Percentiles rank a stretch among this genome's conserved stretches.
phyloP scores from a whole-genome alignment of 2,329 filamentous ascomycete genomes.

The Drechslerella stenobrocha region DNA sequence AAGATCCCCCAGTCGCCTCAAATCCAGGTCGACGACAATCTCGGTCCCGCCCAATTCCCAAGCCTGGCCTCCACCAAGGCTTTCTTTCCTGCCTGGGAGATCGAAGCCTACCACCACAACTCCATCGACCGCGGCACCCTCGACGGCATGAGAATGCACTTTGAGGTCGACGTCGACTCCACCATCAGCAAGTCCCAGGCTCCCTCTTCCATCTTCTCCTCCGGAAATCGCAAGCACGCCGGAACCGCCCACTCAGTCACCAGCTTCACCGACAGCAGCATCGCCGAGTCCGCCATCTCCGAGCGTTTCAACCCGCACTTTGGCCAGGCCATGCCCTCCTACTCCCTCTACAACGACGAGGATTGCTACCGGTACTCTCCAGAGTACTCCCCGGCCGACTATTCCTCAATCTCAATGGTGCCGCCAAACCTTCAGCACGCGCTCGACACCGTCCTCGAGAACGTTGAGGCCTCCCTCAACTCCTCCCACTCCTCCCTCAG shows the following conservation, averaged over 20 bases:
- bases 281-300: constrained; percentile 36
- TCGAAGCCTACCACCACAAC: constrained; percentile 29
- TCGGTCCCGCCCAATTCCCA: constrained; percentile 18
- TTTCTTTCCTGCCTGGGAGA: constrained; percentile 44
- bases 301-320: constrained; percentile 34
- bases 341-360: constrained; percentile 29
- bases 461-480: constrained; percentile 16
- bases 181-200: constrained; percentile 46
- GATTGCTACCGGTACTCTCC: constrained; percentile 14
- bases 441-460: constrained; percentile 28
- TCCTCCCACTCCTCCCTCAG: neutral
- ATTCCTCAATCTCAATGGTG: constrained; percentile 21
- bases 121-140: constrained; percentile 24
- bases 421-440: constrained; percentile 30
- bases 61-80: constrained; percentile 35
- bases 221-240: constrained; percentile 21
- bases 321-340: constrained; percentile 15
- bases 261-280: constrained; percentile 45
- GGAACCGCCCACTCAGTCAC: constrained; percentile 40
- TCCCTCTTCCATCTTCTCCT: constrained; percentile 41
- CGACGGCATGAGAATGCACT: constrained; percentile 28
- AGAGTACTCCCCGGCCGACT: constrained; percentile 19
- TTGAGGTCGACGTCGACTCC: constrained; percentile 34
- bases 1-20: constrained; percentile 8
- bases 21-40: constrained; percentile 9